Conservation (phyloP, 2,329 filamentous ascomycete species). For the Dactylellina parvicollis region DNA sequence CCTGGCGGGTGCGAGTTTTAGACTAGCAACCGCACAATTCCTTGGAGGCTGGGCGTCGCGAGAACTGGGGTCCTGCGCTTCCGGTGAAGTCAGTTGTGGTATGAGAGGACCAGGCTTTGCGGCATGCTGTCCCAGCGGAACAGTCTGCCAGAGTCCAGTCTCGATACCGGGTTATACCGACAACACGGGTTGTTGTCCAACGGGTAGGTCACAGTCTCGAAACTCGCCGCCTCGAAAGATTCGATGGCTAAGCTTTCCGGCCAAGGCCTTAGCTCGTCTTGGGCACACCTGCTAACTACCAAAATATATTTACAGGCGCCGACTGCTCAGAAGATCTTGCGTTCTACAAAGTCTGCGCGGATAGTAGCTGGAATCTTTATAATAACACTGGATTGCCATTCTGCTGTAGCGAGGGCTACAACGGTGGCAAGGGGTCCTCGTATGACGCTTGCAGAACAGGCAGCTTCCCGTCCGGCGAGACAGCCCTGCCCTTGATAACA, state of each 20-base stretch:
- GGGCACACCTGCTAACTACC: neutral
- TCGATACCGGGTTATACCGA: constrained; percentile 12
- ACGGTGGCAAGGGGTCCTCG: neutral
- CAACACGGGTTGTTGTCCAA: constrained; percentile 32
- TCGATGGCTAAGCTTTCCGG: constrained; percentile 8
- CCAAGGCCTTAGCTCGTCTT: neutral
- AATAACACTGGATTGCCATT: constrained; percentile 25
- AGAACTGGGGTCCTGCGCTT: neutral
- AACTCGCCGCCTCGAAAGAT: neutral
- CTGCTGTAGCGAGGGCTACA: constrained; percentile 12
- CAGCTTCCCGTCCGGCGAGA: constrained; percentile 1
- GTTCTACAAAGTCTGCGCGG: constrained; percentile 7
- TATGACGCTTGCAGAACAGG: constrained; percentile 14
- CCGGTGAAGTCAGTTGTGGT: constrained; percentile 2
- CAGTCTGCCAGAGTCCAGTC: constrained; percentile 7
- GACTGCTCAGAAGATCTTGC: constrained; percentile 18
- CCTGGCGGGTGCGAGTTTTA: neutral
- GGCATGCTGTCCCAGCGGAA: constrained; percentile 27
- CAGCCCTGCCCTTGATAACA: neutral
- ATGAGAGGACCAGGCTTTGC: constrained; percentile 9
- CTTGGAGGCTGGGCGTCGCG: constrained; percentile 21
- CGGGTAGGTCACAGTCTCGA: neutral
- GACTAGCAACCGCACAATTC: neutral
- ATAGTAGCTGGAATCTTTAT: constrained; percentile 28
- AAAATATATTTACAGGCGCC: neutral